Conservation (phyloP, 345 rosid genomes). For the Dipteronia sinensis region DNA sequence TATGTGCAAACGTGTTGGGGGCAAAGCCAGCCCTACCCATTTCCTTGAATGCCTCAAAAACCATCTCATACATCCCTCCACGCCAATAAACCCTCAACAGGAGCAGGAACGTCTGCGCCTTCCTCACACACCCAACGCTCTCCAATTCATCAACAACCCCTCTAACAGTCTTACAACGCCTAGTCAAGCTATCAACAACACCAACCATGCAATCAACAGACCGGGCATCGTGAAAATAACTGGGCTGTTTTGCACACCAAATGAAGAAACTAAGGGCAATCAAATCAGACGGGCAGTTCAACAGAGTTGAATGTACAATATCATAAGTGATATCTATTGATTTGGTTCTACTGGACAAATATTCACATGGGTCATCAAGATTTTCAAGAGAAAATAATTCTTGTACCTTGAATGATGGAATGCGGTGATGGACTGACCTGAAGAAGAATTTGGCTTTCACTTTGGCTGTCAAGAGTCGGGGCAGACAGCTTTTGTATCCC, state of each 20-base stretch:
- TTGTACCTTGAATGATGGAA: slow-evolving; percentile 19
- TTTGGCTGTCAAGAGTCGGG: slow-evolving; percentile 20
- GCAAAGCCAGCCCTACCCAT: slow-evolving; percentile 53
- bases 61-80: slow-evolving; percentile 51
- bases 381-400: slow-evolving; percentile 17
- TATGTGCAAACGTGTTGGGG: slow-evolving; percentile 60
- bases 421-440: slow-evolving; percentile 21
- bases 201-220: slow-evolving; percentile 57
- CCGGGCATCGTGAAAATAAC: slow-evolving; percentile 52
- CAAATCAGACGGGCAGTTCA: slow-evolving; percentile 59
- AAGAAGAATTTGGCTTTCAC: slow-evolving; percentile 10
- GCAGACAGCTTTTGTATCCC: slow-evolving; percentile 39
- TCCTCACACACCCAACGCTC: slow-evolving; percentile 41
- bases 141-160: slow-evolving; percentile 44
- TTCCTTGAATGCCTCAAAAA: slow-evolving; percentile 50
- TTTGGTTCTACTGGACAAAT: slow-evolving; percentile 15
- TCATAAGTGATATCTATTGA: slow-evolving; percentile 41
- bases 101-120: slow-evolving; percentile 55
- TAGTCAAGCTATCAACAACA: slow-evolving; percentile 44
- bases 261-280: slow-evolving; percentile 60
- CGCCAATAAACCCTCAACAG: slow-evolving; percentile 75
- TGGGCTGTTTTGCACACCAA: slow-evolving; percentile 55
- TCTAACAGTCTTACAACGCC: slow-evolving; percentile 29
- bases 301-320: slow-evolving; percentile 42
- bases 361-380: background rate